Base-by-base conservation (phyloP, 768 basidiomycete genomes). In the Steccherinum ochraceum region DNA sequence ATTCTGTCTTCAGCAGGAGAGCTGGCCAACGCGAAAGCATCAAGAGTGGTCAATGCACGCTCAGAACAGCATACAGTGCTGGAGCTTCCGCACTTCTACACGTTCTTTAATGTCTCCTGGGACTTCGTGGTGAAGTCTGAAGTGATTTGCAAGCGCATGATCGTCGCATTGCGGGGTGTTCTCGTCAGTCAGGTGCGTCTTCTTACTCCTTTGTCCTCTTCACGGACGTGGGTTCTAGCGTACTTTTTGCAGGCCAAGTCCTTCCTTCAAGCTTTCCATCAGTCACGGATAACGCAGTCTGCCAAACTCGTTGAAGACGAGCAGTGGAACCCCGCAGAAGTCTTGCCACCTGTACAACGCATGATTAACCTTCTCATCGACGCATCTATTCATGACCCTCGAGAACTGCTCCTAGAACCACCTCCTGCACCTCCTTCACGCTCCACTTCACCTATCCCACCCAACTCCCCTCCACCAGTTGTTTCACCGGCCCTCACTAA, bases 241-340 rank as follows among this genome's bases (percentile, higher is more conserved):
- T 48, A 5, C 26, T 7, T 50, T 54, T 52, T 48, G 30, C 58
- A 93, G 85, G 89, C 93, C 4, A 94, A 93, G 69, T 69, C 79
- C 10, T 99, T 94, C 71, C 72, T 99, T 23, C 83, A 88, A 60
- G 68, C 74, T 0, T 97, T 94, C 69, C 96, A 99, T 62, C 84
- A 93, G 57, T 67, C 76, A 11, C 78, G 87, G 46, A 78, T 98
- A 41, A 79, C 84, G 2, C 77, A 77, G 50, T 88, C 86, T 2
- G 94, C 95, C 23, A 91, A 87, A 64, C 70, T 91, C 23, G 95
- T 99, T 5, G 93, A 98, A 65, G 93, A 97, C 57, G 96, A 99
- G 63, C 87, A 86, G 53, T 98, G 96, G 96, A 81, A 74, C 52
- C 87, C 88, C 13, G 75, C 81, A 12, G 90, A 96, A 50, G 81